These are phyloP conservation scores for Ogataea ganodermae DNA, from an alignment of 805 yeast species.

Conservation along the genomic window DNA sequence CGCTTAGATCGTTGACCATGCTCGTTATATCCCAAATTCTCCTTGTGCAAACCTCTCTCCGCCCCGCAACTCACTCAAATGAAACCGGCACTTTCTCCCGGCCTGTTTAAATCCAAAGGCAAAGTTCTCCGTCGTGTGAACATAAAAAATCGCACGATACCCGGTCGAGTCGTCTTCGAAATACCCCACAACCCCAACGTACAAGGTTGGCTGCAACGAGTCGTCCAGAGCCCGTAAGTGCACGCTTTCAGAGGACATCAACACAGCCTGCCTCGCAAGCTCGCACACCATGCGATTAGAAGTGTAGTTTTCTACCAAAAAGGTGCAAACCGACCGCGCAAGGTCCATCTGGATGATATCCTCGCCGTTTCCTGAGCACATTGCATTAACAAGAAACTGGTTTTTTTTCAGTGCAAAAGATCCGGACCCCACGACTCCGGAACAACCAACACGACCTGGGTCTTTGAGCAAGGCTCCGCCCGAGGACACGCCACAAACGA, in stretches of 20 bases:
- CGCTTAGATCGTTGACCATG: no score
- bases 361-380: slow-evolving; percentile 61
- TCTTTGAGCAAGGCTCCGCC: slow-evolving; percentile 56
- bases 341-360: slow-evolving; percentile 49
- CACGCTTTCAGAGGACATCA: slow-evolving; percentile 11
- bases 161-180: slow-evolving; percentile 12
- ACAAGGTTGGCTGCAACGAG: slow-evolving; percentile 13
- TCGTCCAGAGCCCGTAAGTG: slow-evolving; percentile 25
- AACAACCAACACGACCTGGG: slow-evolving; percentile 56
- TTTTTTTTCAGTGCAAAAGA: slow-evolving; percentile 28
- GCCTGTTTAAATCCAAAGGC: slow-evolving; percentile 20
- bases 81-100: background rate
- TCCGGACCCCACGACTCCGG: slow-evolving; percentile 51
- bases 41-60: slow-evolving; percentile 12
- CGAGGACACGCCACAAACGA: slow-evolving; percentile 44
- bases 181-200: slow-evolving; percentile 32
- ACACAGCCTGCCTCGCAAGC: slow-evolving; percentile 20
- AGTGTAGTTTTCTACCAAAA: slow-evolving; percentile 11
- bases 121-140: slow-evolving; percentile 32
- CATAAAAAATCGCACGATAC: slow-evolving; percentile 20
- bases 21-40: slow-evolving; percentile 3
- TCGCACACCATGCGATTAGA: slow-evolving; percentile 19
- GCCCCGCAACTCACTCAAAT: slow-evolving; percentile 15
- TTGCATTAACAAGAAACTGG: slow-evolving; percentile 25
- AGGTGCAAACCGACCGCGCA: slow-evolving; percentile 35